Evolutionary conservation across 495 filamentous ascomycete species (phyloP).

Genomic region (Aspergillus affinis): DNA sequence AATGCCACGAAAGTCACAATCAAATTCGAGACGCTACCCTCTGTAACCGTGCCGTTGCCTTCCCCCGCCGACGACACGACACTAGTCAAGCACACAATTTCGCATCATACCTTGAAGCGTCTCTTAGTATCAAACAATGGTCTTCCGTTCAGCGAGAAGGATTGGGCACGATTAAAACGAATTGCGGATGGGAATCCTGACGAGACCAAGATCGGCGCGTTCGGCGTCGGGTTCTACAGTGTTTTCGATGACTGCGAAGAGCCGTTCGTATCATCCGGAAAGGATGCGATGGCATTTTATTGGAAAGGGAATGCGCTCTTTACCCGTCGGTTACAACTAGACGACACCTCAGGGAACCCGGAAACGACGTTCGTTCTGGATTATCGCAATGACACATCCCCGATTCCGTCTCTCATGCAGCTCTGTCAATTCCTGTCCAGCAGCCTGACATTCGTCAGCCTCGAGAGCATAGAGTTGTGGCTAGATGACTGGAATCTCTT

Average conservation of each 20-base stretch:
- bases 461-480: slow-evolving; percentile 85
- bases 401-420: slow-evolving; percentile 78
- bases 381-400: slow-evolving; percentile 82
- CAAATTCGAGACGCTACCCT: slow-evolving; percentile 85
- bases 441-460: slow-evolving; percentile 91
- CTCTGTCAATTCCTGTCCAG: slow-evolving; percentile 90
- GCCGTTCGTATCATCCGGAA: slow-evolving; percentile 90
- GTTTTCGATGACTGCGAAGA: slow-evolving; percentile 98
- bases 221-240: slow-evolving; percentile 98
- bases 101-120: slow-evolving; percentile 78
- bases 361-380: slow-evolving; percentile 91
- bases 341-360: slow-evolving; percentile 53
- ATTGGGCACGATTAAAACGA: slow-evolving; percentile 91
- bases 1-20: slow-evolving; percentile 86
- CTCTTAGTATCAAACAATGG: slow-evolving; percentile 91
- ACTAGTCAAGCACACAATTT: slow-evolving; percentile 75
- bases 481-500: slow-evolving; percentile 84
- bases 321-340: slow-evolving; percentile 74
- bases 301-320: slow-evolving; percentile 96
- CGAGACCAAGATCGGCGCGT: slow-evolving; percentile 97
- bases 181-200: slow-evolving; percentile 99
- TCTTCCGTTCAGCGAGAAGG: slow-evolving; percentile 75
- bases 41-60: slow-evolving; percentile 70
- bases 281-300: slow-evolving; percentile 95
- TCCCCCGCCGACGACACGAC: slow-evolving; percentile 62